Evolutionary conservation across 805 yeast species (phyloP), one percentile per base, ranked within the genome.

Genomic region (Pichia nanzhaoensis): DNA sequence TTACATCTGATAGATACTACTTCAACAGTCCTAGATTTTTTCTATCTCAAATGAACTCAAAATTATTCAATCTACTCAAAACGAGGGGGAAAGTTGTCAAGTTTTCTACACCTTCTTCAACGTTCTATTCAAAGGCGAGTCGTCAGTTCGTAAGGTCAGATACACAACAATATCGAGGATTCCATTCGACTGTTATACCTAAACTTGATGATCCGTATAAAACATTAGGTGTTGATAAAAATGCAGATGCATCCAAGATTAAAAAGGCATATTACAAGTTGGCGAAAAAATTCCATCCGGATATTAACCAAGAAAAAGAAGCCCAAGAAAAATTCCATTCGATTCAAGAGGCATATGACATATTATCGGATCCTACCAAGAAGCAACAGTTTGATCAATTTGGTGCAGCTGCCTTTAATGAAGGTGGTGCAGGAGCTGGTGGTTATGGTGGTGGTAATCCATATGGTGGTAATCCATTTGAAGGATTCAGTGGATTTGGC

Each of bases 211-310:
- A 93, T 60, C 99, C 99, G 0, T 93, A 93, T 65, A 72, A 78
- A 50, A 77, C 80, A 0, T 68, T 93, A 36, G 98, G 98, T 4
- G 86, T 93, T 24, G 77, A 75, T 22, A 77, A 75, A 50, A 61
- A 60, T 42, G 93, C 99, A 0, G 73, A 82, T 13, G 68, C 82
- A 7, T 74, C 86, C n/a, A 95, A 89, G 18, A 93, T 93, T 66
- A 93, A 93, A 65, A 90, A 90, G 65, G 91, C 96, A 2, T 93
- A 93, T 68, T 89, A 89, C 63, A 83, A 88, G 58, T 70, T 93
- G 51, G 99, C 97, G 14, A 93, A 93, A 65, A 77, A 91, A 63
- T 89, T 71, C 64, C 99, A 93, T 65, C 99, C 99, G 0, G 99
- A 93, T 68, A 86, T 93, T 37, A 93, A 91, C 65, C 93, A 91